Conservation (phyloP, 2,329 filamentous ascomycete species). For the Neocucurbitaria cava region DNA sequence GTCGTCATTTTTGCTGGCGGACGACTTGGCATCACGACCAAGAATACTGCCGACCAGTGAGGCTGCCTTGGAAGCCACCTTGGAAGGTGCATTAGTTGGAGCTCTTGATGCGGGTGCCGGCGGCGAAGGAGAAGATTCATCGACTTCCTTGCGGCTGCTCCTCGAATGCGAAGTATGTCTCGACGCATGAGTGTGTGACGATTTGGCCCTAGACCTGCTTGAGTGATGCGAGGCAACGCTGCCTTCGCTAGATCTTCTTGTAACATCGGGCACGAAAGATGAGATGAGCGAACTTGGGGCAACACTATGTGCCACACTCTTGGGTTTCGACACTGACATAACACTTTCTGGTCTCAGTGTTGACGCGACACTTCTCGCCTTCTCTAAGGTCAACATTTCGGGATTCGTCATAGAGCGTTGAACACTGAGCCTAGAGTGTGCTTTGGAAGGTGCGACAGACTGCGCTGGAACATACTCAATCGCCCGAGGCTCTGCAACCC, state of each 20-base stretch:
- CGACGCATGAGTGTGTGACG: constrained; percentile 24
- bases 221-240: constrained; percentile 45
- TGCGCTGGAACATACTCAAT: constrained; percentile 48
- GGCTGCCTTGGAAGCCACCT: constrained; percentile 33
- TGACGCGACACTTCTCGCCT: constrained; percentile 26
- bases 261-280: constrained; percentile 44
- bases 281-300: constrained; percentile 47
- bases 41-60: constrained; percentile 48
- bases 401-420: constrained; percentile 42
- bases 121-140: constrained; percentile 31
- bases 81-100: no score
- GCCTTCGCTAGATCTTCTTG: constrained; percentile 35
- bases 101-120: constrained; percentile 30
- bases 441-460: constrained; percentile 35
- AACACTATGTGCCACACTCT: constrained; percentile 30
- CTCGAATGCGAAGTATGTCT: constrained; percentile 36
- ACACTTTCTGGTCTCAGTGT: constrained; percentile 23
- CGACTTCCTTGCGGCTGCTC: constrained; percentile 31
- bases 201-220: constrained; percentile 43
- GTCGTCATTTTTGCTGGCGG: constrained; percentile 38
- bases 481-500: constrained; percentile 26
- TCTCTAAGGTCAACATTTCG: constrained; percentile 33
- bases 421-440: constrained; percentile 32
- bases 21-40: constrained; percentile 40
- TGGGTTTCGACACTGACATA: constrained; percentile 14